phyloP scores from a whole-genome alignment of 495 filamentous ascomycete genomes.

The Penicillium paxilli region DNA sequence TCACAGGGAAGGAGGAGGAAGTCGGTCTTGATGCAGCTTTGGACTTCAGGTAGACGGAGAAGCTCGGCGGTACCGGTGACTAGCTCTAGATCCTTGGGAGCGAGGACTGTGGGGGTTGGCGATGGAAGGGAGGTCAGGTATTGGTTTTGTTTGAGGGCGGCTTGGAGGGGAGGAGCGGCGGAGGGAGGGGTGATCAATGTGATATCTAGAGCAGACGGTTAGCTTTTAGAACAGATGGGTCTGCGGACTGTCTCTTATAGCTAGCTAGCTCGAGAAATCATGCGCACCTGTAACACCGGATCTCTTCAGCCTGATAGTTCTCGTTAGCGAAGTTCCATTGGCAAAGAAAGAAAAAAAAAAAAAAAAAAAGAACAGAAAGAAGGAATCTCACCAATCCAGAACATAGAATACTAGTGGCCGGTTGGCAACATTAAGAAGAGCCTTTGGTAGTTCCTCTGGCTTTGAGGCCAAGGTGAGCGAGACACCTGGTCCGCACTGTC shows the following conservation, averaged over 20 bases:
- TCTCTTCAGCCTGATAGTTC: constrained; percentile 67
- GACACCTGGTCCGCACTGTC: background rate
- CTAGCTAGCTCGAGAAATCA: background rate
- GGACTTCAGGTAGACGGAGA: constrained; percentile 76
- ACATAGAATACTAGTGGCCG: constrained; percentile 93
- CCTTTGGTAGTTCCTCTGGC: constrained; percentile 75
- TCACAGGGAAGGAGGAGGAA: constrained; percentile 94
- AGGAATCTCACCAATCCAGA: background rate
- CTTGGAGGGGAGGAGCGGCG: constrained; percentile 66
- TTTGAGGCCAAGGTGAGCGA: constrained; percentile 77
- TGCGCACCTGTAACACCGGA: constrained; percentile 75
- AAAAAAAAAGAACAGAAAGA: background rate
- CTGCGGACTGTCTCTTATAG: background rate
- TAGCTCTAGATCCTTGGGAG: constrained; percentile 68
- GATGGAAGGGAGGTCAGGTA: constrained; percentile 78
- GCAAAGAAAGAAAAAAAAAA: too few species aligned
- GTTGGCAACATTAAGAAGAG: constrained; percentile 88
- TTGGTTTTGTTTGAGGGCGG: constrained; percentile 82
- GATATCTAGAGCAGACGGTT: constrained; percentile 57
- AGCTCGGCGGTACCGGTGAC: constrained; percentile 87
- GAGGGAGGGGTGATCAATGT: constrained; percentile 80
- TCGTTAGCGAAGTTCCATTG: background rate
- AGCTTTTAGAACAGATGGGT: background rate
- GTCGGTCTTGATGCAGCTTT: constrained; percentile 70
- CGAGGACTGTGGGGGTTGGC: constrained; percentile 71